Evolutionary conservation across 2,329 filamentous ascomycete species (phyloP).

Genomic region (Pseudocercospora fijiensis): DNA sequence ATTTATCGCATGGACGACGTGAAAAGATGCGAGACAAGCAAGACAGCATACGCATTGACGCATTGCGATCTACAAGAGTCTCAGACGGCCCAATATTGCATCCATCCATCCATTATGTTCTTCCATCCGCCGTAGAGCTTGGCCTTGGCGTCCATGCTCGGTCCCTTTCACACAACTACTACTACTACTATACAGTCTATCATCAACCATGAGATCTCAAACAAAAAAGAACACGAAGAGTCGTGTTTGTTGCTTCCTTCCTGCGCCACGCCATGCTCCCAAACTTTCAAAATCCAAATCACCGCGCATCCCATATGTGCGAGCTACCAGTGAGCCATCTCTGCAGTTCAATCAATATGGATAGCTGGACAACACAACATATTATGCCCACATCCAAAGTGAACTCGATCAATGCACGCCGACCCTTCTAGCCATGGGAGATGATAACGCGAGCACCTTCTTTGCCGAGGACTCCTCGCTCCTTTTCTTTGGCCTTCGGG

Average conservation of each 20-base stretch:
- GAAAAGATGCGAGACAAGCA: no score
- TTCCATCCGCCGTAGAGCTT: background rate
- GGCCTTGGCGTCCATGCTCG: background rate
- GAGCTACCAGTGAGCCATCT: background rate
- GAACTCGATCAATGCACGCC: background rate
- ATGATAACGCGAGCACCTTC: constrained; percentile 73
- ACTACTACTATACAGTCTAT: constrained; percentile 8
- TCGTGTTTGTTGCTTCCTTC: constrained; percentile 3
- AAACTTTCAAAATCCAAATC: constrained; percentile 3
- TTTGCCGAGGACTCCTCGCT: constrained; percentile 89
- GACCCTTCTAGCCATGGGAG: constrained; percentile 23
- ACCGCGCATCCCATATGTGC: background rate
- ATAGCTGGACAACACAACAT: background rate
- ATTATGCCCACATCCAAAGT: background rate
- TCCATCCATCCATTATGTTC: constrained; percentile 3
- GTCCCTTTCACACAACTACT: background rate
- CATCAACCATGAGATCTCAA: constrained; percentile 5
- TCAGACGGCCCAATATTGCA: background rate
- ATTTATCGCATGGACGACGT: background rate
- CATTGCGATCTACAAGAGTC: background rate
- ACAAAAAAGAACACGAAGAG: background rate
- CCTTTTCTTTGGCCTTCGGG: constrained; percentile 76
- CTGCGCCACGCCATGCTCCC: constrained; percentile 8
- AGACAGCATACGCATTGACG: background rate
- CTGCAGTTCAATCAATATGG: background rate